Conservation (phyloP, 768 basidiomycete species). For the Pholiota conissans region DNA sequence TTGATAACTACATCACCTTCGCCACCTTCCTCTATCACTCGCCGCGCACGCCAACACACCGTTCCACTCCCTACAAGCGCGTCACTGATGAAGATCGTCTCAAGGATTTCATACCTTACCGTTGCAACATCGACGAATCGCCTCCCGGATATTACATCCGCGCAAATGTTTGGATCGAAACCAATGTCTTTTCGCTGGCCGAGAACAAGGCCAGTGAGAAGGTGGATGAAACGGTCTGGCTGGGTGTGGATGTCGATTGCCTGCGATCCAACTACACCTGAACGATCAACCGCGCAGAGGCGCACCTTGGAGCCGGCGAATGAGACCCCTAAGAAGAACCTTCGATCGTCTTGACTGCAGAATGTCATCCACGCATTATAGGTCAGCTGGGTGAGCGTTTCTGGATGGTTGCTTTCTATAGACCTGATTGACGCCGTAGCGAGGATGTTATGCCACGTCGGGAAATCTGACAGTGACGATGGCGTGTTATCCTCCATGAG, state of each 20-base stretch:
- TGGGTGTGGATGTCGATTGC: not conserved
- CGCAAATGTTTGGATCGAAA: not conserved
- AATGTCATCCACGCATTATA: not conserved
- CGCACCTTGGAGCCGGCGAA: not conserved
- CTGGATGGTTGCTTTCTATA: not conserved
- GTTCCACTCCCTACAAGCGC: not conserved
- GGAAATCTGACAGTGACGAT: no score
- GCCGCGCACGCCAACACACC: not conserved
- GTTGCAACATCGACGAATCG: not conserved
- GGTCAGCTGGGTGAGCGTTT: not conserved
- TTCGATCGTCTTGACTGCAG: not conserved
- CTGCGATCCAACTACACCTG: slow-evolving; percentile 1
- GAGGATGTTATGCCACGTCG: no score
- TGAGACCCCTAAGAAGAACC: slow-evolving; percentile 4
- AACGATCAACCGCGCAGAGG: slow-evolving; percentile 5
- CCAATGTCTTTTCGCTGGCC: not conserved
- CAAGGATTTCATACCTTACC: not conserved
- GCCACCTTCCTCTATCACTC: no score
- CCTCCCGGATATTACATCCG: no score
- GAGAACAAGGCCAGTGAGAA: slow-evolving; percentile 2
- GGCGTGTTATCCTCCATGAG: no score
- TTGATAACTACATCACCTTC: slow-evolving; percentile 1
- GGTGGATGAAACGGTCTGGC: not conserved
- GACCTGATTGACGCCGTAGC: no score
- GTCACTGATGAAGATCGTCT: not conserved